Base-by-base conservation (phyloP, 306 rosid species). In the Hippophae tibetana region DNA sequence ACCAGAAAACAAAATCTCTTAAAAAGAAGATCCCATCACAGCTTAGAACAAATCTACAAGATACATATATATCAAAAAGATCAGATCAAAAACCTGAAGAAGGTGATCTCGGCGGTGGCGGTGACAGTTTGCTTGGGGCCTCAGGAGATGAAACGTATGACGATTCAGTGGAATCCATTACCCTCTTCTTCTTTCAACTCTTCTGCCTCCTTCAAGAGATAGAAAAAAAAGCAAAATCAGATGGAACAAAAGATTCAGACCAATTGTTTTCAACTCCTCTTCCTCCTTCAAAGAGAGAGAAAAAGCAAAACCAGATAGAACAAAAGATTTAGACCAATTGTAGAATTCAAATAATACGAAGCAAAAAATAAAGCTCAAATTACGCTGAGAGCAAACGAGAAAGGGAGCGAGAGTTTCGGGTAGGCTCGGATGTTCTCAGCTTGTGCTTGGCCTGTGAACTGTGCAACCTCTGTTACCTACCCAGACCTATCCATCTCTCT, bases 91-190 rank as follows among this genome's bases (percentile, higher is more conserved):
- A 69, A 93, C 99, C 99, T 62, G 77, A 72, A 43, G 81, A 56
- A 8, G 87, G 89, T 23, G 95, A 86, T 68, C 77, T 73, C 2
- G 97, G 97, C 60, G 77, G 97, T 57, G 97, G 85, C 8, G 90
- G 81, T 43, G 82, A 69, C 65, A 76, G 79, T 73, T 79, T 93
- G 74, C 90, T 60, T 0, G 86, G 85, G 12, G 82, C 94, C 71
- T 93, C 99, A 8, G 99, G 95, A 7, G 99, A 93, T 46, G 97
- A 93, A 49, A 93, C 79, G 82, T 86, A 86, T 0, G 97, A 81
- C 26, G 99, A 79, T 62, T 93, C 99, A 41, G 97, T 82, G 41
- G 99, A 89, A 81, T 86, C 97, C 99, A 93, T 73, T 56, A 44
- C 10, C 55, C 81, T 1, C 38, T 31, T 31, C 2, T 31, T 31